Percentiles rank a stretch among this genome's conserved stretches.
These are phyloP conservation scores for Pythium volutum DNA, from an alignment of 352 stramenopile genomes.

Conservation along the genomic window DNA sequence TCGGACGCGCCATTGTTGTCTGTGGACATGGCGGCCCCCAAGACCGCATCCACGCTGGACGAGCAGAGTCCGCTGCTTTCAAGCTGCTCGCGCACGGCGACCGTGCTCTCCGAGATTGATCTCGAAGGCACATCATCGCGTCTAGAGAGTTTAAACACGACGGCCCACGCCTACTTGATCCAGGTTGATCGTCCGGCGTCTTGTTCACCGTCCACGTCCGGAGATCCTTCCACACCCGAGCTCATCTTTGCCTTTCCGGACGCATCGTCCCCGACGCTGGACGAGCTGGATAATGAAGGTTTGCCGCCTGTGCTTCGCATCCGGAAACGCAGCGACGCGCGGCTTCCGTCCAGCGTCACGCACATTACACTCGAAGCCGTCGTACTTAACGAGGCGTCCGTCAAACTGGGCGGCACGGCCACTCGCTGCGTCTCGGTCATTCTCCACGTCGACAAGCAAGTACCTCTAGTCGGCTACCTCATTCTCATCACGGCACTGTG, in stretches of 20 bases:
- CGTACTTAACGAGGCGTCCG: constrained; percentile 4
- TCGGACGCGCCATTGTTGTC: not conserved
- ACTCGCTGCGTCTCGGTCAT: constrained; percentile 28
- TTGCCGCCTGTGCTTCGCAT: not conserved
- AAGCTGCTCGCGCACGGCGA: constrained; percentile 10
- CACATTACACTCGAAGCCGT: constrained; percentile 40
- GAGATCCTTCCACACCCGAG: not conserved
- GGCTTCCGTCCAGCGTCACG: constrained; percentile 34
- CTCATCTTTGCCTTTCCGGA: constrained; percentile 40
- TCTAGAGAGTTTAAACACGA: not conserved
- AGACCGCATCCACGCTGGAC: not conserved
- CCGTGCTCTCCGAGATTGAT: constrained; percentile 25
- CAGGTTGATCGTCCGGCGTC: constrained; percentile 6
- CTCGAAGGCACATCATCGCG: not conserved
- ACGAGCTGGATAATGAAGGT: not conserved
- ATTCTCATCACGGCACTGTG: constrained; percentile 39
- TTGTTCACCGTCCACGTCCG: not conserved
- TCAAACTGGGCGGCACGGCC: not conserved
- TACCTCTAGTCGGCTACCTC: constrained; percentile 40
- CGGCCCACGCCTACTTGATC: constrained; percentile 23
- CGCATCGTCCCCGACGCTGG: not conserved
- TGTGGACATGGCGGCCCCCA: not conserved
- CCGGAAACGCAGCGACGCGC: not conserved
- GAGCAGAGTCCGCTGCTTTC: constrained; percentile 19
- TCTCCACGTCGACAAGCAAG: constrained; percentile 46